phyloP scores from a whole-genome alignment of 306 rosid genomes.

The Castanea mollissima region DNA sequence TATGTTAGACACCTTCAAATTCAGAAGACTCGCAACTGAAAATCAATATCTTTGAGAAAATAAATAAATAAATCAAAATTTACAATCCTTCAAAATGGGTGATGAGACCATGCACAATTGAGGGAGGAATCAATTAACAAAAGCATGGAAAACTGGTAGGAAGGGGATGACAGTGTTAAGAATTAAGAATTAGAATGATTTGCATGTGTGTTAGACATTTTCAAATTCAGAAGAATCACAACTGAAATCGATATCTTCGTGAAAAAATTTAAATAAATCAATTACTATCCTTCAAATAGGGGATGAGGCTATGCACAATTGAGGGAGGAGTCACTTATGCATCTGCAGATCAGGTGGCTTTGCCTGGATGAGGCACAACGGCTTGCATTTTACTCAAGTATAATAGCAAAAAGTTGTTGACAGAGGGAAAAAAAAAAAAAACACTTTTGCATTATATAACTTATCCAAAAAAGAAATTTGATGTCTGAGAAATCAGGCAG shows the following conservation, averaged over 20 bases:
- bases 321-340: background rate
- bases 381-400: background rate
- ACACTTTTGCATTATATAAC: background rate
- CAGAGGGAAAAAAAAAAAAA: background rate
- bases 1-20: background rate
- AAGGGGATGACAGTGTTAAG: background rate
- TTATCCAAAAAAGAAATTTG: no score
- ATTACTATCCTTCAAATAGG: background rate
- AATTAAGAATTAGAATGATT: background rate
- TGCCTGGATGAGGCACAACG: background rate
- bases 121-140: background rate
- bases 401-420: background rate
- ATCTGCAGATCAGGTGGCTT: background rate
- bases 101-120: background rate
- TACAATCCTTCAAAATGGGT: background rate
- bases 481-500: constrained; percentile 1
- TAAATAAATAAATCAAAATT: background rate
- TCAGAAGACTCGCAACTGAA: background rate
- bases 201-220: background rate
- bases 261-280: background rate
- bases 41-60: background rate
- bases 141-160: background rate
- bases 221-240: background rate
- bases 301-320: background rate
- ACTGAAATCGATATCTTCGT: background rate